phyloP scores from a whole-genome alignment of 805 yeast species.

The Metschnikowia proteae region DNA sequence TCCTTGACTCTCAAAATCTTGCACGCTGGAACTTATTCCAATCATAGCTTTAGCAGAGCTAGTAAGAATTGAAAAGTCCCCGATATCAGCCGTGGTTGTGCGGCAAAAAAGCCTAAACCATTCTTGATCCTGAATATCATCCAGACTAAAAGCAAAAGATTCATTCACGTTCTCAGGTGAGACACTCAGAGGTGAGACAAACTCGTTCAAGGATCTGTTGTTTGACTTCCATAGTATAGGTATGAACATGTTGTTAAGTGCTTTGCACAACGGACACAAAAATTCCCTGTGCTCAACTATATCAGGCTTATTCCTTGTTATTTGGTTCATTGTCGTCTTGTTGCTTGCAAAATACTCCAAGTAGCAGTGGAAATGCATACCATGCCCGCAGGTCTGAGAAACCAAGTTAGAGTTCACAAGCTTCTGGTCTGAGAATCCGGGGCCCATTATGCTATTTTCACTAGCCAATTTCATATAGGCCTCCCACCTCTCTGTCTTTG shows the following conservation, averaged over 20 bases:
- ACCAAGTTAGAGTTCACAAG: conserved; percentile 44
- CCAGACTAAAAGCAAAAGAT: conserved; percentile 17
- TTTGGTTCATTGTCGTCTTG: conserved; percentile 57
- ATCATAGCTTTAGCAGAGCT: conserved; percentile 29
- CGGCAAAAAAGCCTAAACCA: conserved; percentile 28
- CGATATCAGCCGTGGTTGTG: conserved; percentile 22
- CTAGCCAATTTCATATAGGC: conserved; percentile 35
- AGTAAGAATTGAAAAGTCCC: conserved; percentile 23
- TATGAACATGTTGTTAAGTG: conserved; percentile 76
- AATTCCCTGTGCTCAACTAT: conserved; percentile 67
- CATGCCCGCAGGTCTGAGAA: conserved; percentile 85
- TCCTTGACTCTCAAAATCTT: conserved; percentile 16
- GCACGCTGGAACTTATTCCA: conserved; percentile 14
- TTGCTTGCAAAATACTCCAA: conserved; percentile 57
- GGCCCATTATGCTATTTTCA: conserved; percentile 53
- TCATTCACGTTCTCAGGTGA: conserved; percentile 6
- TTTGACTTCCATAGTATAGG: conserved; percentile 67
- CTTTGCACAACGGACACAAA: conserved; percentile 87
- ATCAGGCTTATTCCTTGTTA: conserved; percentile 80
- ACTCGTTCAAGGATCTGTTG: conserved; percentile 26
- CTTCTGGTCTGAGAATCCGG: conserved; percentile 55
- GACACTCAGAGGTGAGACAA: conserved; percentile 11
- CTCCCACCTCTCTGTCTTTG: conserved; percentile 32
- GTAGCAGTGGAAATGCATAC: conserved; percentile 82
- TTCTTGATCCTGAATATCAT: conserved; percentile 15